phyloP scores from a whole-genome alignment of 768 basidiomycete species.

The Termitomyces sp. region DNA sequence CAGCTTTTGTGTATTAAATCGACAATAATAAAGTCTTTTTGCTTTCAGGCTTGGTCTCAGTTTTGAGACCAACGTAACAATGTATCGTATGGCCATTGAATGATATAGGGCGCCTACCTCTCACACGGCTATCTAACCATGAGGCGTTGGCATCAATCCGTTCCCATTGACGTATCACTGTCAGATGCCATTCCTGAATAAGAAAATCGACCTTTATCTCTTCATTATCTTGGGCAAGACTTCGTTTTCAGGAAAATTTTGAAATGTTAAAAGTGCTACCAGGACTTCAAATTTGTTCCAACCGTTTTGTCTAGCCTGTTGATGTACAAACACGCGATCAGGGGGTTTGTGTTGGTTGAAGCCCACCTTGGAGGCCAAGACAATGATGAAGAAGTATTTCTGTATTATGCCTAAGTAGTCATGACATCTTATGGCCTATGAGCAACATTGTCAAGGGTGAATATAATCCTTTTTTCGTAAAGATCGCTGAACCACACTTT shows the following conservation, averaged over 20 bases:
- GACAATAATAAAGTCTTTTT: too few relatives aligned
- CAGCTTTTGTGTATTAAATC: too few relatives aligned
- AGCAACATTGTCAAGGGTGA: neutral
- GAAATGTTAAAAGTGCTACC: too few relatives aligned
- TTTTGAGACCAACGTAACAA: too few relatives aligned
- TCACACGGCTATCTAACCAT: neutral
- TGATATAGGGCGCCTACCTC: neutral
- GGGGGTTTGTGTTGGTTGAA: too few relatives aligned
- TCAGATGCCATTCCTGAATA: neutral
- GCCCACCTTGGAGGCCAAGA: too few relatives aligned
- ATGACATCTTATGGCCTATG: neutral
- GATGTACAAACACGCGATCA: too few relatives aligned
- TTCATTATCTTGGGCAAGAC: neutral
- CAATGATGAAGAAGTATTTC: neutral
- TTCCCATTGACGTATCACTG: neutral
- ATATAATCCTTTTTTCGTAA: too few relatives aligned
- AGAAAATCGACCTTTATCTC: neutral
- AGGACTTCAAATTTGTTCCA: too few relatives aligned
- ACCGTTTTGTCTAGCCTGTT: too few relatives aligned
- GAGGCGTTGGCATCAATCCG: neutral
- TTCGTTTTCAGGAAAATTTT: neutral
- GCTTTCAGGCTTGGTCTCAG: too few relatives aligned
- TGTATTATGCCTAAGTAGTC: neutral
- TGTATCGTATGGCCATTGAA: conserved; percentile 12
- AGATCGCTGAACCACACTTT: too few relatives aligned